Conservation (phyloP, 2,329 filamentous ascomycete genomes). For the Catunica adiposa region DNA sequence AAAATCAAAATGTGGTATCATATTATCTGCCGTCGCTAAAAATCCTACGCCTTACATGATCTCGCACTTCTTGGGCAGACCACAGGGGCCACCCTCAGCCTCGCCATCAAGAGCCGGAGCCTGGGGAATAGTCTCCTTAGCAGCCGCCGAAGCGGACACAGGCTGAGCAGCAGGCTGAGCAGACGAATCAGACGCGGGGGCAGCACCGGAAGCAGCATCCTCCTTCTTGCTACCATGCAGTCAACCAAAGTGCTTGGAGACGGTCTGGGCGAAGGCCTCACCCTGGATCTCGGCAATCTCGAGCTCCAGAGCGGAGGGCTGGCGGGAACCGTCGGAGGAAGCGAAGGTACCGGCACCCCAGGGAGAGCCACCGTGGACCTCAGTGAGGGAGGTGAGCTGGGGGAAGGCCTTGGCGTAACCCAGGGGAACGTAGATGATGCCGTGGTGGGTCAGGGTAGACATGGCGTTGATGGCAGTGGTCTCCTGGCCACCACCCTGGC, state of each 20-base stretch:
- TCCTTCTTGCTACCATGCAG: conserved; percentile 44
- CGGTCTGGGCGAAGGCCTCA: conserved; percentile 62
- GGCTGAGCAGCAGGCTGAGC: conserved; percentile 15
- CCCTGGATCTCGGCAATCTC: conserved; percentile 70
- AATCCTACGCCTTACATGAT: conserved; percentile 10
- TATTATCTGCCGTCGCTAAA: neutral
- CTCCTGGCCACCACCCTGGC: conserved; percentile 81
- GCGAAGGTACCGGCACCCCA: conserved; percentile 94
- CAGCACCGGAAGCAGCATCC: conserved; percentile 17
- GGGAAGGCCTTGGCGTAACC: conserved; percentile 72
- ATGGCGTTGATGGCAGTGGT: conserved; percentile 64
- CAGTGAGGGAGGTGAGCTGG: conserved; percentile 51
- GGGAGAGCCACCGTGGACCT: conserved; percentile 71
- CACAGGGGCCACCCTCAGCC: conserved; percentile 54
- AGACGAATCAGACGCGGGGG: conserved; percentile 11
- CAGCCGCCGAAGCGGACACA: conserved; percentile 14
- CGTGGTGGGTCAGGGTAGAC: conserved; percentile 82
- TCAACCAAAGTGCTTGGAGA: conserved; percentile 61
- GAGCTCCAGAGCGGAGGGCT: conserved; percentile 61
- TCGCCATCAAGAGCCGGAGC: conserved; percentile 27
- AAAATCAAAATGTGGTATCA: conserved; percentile 13
- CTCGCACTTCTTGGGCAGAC: conserved; percentile 36
- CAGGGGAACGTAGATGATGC: conserved; percentile 88
- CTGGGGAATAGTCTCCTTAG: conserved; percentile 15
- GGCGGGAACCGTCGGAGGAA: conserved; percentile 61